These are phyloP conservation scores for Xerocomellus chrysenteron DNA, from an alignment of 768 basidiomycete species.

Conservation along the genomic window DNA sequence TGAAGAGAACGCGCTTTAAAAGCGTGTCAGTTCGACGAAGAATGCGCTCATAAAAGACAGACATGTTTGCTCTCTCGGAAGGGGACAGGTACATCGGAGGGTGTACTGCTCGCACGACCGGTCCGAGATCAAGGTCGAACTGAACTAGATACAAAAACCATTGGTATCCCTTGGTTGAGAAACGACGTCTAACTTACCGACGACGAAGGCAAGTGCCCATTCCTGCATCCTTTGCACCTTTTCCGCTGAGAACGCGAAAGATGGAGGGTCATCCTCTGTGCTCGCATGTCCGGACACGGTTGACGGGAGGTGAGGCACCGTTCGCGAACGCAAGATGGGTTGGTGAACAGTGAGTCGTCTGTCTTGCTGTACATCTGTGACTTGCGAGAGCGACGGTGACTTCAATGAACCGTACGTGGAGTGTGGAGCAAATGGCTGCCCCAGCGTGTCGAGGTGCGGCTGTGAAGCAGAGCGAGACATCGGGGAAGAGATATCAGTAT, in stretches of 20 bases:
- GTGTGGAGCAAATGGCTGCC: neutral
- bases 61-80: constrained; percentile 84
- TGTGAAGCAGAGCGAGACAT: constrained; percentile 21
- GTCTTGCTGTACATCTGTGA: constrained; percentile 19
- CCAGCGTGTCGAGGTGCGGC: constrained; percentile 3
- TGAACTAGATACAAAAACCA: constrained; percentile 51
- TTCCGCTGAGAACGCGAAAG: constrained; percentile 47
- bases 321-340: constrained; percentile 44
- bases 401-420: constrained; percentile 18
- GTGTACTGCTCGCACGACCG: constrained; percentile 68
- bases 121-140: constrained; percentile 88
- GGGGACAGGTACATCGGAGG: constrained; percentile 64
- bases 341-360: constrained; percentile 16
- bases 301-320: constrained; percentile 42
- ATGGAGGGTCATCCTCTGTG: constrained; percentile 40
- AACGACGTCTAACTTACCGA: constrained; percentile 48
- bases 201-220: constrained; percentile 67
- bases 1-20: constrained; percentile 78
- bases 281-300: constrained; percentile 27
- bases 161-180: neutral
- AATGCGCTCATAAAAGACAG: neutral
- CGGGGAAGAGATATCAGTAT: constrained; percentile 22
- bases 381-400: constrained; percentile 36
- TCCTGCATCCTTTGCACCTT: constrained; percentile 51
- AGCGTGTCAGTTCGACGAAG: constrained; percentile 5